phyloP scores from a whole-genome alignment of 2,329 filamentous ascomycete genomes.

The Cercospora sojina region DNA sequence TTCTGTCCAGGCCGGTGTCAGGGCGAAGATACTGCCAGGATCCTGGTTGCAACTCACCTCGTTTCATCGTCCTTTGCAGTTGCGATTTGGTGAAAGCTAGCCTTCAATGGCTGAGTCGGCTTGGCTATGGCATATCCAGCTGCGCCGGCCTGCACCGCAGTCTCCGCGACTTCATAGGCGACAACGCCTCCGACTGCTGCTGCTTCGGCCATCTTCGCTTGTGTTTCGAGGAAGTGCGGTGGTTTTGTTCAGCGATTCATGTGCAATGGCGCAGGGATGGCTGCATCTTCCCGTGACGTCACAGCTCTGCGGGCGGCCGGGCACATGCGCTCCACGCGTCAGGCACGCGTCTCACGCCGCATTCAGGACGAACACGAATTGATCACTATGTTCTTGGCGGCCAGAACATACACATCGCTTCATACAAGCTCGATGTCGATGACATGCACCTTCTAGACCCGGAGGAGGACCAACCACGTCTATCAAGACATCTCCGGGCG shows the following conservation, averaged over 20 bases:
- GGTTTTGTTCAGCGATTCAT: not conserved
- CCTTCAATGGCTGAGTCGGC: conserved; percentile 46
- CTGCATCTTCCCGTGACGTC: not conserved
- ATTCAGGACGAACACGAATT: not conserved
- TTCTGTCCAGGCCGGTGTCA: conserved; percentile 20
- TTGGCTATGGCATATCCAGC: conserved; percentile 36
- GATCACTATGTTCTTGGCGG: not conserved
- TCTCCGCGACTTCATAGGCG: conserved; percentile 22
- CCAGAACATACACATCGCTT: not conserved
- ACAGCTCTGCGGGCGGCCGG: too few relatives aligned
- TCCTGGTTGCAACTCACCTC: conserved; percentile 16
- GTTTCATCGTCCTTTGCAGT: conserved; percentile 40
- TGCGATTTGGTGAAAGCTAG: conserved; percentile 44
- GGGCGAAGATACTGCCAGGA: not conserved
- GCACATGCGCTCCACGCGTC: not conserved
- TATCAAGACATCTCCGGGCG: not conserved
- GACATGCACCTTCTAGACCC: not conserved
- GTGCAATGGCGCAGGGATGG: not conserved
- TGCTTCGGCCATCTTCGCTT: conserved; percentile 20
- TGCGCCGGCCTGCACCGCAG: conserved; percentile 15
- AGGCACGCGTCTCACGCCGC: not conserved
- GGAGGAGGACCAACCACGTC: not conserved
- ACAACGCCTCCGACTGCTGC: conserved; percentile 19
- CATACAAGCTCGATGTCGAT: not conserved
- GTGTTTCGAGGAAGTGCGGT: not conserved